phyloP scores from a whole-genome alignment of 73 alveolate species.

The Symbiodinium pilosum region DNA sequence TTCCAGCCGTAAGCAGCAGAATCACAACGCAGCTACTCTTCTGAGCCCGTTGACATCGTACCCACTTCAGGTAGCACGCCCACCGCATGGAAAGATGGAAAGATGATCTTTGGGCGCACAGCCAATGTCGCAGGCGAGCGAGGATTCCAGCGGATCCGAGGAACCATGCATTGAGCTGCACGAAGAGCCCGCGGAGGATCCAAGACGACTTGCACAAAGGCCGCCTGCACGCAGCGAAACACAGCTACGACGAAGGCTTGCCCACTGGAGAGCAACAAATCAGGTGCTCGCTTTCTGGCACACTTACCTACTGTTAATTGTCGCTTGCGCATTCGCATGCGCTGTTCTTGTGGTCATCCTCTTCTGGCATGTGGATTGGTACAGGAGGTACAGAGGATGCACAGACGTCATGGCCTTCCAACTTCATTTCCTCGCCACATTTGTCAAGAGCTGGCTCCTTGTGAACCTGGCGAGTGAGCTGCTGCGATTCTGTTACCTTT shows the following conservation, averaged over 20 bases:
- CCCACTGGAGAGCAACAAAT: slow-evolving; percentile 13
- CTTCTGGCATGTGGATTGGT: slow-evolving; percentile 90
- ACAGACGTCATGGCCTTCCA: slow-evolving; percentile 29
- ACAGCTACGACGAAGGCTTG: neutral
- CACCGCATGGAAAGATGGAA: too few relatives aligned
- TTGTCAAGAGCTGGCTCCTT: slow-evolving; percentile 66
- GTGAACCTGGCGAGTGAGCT: slow-evolving; percentile 43
- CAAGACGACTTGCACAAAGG: neutral
- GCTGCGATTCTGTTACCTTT: slow-evolving; percentile 57
- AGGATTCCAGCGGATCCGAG: neutral
- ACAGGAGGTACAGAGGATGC: neutral
- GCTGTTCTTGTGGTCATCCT: slow-evolving; percentile 47
- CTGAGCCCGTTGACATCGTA: too few relatives aligned
- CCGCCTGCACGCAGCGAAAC: neutral
- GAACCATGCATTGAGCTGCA: neutral
- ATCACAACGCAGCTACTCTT: too few relatives aligned
- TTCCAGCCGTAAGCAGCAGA: too few relatives aligned
- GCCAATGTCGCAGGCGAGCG: neutral
- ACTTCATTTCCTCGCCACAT: slow-evolving; percentile 56
- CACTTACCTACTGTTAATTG: slow-evolving; percentile 53
- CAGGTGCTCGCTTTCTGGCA: slow-evolving; percentile 57
- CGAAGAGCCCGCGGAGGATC: neutral
- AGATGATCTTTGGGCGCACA: too few relatives aligned
- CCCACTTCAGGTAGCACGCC: too few relatives aligned
- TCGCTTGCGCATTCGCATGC: slow-evolving; percentile 79